A percentile compares a stretch with the other conserved stretches of the same genome.
Evolutionary conservation across 2,329 filamentous ascomycete genomes (phyloP).

Genomic region (Tolypocladium pustulatum): DNA sequence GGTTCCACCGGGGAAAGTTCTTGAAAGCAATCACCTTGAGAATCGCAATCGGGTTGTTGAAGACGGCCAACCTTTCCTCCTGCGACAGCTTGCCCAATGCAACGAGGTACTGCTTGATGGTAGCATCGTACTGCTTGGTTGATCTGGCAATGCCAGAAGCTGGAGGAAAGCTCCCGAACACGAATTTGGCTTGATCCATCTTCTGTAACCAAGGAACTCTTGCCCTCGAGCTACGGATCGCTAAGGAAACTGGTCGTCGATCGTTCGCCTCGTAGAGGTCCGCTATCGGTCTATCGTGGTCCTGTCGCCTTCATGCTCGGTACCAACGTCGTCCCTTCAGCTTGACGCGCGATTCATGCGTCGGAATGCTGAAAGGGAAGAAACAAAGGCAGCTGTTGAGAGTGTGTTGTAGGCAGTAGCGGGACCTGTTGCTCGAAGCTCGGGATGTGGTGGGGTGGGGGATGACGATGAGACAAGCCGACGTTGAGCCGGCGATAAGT

Average conservation of each 20-base stretch:
- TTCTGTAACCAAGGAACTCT: slow-evolving; percentile 3
- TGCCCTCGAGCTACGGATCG: not conserved
- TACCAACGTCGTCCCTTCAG: not conserved
- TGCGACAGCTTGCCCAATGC: slow-evolving; percentile 27
- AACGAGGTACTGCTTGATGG: slow-evolving; percentile 25
- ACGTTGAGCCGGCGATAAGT: slow-evolving; percentile 1
- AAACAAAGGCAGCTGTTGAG: not conserved
- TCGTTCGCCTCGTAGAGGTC: not conserved
- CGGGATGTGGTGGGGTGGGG: not conserved
- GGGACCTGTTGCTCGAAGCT: not conserved
- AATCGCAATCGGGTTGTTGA: slow-evolving; percentile 23
- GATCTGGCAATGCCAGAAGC: slow-evolving; percentile 13
- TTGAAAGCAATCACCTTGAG: slow-evolving; percentile 24
- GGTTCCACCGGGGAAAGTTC: no score
- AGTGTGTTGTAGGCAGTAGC: not conserved
- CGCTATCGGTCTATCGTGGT: not conserved
- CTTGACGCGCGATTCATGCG: not conserved
- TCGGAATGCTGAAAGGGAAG: not conserved
- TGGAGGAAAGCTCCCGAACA: slow-evolving; percentile 32
- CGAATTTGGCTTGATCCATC: slow-evolving; percentile 18
- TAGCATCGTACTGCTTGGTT: slow-evolving; percentile 27
- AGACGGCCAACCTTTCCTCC: slow-evolving; percentile 20
- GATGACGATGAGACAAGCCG: not conserved
- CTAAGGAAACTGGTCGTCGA: not conserved
- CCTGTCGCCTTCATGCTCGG: not conserved